phyloP scores from a whole-genome alignment of 441 rosid species.

The Geranium incanum region DNA sequence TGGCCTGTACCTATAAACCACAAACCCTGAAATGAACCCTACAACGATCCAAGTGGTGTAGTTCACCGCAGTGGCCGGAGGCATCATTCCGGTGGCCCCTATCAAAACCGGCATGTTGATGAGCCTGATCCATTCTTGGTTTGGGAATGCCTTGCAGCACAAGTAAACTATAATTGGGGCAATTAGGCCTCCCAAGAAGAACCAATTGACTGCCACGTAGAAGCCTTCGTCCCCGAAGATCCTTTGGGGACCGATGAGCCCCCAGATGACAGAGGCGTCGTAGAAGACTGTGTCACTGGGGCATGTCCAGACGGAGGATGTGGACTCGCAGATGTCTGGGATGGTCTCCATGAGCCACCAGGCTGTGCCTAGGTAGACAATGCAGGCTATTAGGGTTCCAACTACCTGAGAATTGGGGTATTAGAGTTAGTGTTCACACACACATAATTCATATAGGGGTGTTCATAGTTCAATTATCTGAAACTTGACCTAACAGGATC shows the following conservation, averaged over 20 bases:
- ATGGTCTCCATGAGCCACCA: constrained; percentile 74
- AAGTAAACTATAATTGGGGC: constrained; percentile 67
- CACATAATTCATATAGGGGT: too few relatives aligned
- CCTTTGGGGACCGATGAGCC: constrained; percentile 63
- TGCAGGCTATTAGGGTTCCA: constrained; percentile 73
- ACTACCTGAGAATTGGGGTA: constrained; percentile 33
- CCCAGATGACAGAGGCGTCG: constrained; percentile 84
- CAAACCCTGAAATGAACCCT: constrained; percentile 66
- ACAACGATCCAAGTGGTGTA: constrained; percentile 68
- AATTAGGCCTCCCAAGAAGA: constrained; percentile 61
- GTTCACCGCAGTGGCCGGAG: constrained; percentile 70
- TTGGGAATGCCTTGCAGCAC: constrained; percentile 57
- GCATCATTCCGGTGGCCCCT: constrained; percentile 70
- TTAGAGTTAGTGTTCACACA: background rate
- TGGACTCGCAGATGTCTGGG: constrained; percentile 57
- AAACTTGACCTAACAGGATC: too few relatives aligned
- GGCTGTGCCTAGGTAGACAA: constrained; percentile 62
- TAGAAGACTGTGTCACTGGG: constrained; percentile 71
- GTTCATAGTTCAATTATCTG: too few relatives aligned
- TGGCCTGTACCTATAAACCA: constrained; percentile 54
- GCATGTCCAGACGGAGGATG: constrained; percentile 79
- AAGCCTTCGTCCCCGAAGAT: constrained; percentile 62
- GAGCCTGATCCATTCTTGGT: constrained; percentile 61
- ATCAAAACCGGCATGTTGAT: constrained; percentile 73
- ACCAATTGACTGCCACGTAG: constrained; percentile 66